These are phyloP conservation scores for Beauveria sp. DNA, from an alignment of 2,329 filamentous ascomycete species.

Conservation along the genomic window DNA sequence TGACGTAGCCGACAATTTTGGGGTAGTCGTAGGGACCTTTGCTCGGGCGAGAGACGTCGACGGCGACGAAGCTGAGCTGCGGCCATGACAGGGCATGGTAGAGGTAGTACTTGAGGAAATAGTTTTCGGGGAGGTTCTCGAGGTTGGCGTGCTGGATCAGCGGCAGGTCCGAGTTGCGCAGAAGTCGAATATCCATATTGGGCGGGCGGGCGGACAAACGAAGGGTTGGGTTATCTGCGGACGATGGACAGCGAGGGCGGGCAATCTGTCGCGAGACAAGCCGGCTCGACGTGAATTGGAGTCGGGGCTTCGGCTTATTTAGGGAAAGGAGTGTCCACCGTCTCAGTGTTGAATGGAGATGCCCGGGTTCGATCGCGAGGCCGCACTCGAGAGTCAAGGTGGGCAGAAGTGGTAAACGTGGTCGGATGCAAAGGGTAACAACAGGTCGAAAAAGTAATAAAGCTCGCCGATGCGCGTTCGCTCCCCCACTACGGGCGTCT, in stretches of 20 bases:
- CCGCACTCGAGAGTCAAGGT: neutral
- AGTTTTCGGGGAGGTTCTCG: constrained; percentile 98
- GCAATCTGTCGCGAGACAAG: neutral
- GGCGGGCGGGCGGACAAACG: neutral
- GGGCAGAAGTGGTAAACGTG: neutral
- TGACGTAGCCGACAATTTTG: constrained; percentile 97
- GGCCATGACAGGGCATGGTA: constrained; percentile 99
- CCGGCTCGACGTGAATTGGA: neutral
- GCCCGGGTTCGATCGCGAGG: neutral
- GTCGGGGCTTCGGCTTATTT: neutral
- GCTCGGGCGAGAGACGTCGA: constrained; percentile 76
- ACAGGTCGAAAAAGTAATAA: neutral
- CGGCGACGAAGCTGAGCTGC: constrained; percentile 91
- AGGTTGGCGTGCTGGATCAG: constrained; percentile 97
- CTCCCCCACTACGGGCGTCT: neutral
- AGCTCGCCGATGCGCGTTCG: neutral
- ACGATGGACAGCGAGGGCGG: neutral
- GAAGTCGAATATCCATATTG: constrained; percentile 81
- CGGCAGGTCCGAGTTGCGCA: constrained; percentile 76
- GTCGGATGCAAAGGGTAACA: neutral
- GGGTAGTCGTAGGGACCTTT: constrained; percentile 81
- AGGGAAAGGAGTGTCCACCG: too few species aligned
- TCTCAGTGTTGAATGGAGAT: neutral
- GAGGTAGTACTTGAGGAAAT: constrained; percentile 99
- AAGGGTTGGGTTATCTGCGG: neutral